Conservation (phyloP, 169 alveolate genomes). For the Plasmodium blacklocki region DNA sequence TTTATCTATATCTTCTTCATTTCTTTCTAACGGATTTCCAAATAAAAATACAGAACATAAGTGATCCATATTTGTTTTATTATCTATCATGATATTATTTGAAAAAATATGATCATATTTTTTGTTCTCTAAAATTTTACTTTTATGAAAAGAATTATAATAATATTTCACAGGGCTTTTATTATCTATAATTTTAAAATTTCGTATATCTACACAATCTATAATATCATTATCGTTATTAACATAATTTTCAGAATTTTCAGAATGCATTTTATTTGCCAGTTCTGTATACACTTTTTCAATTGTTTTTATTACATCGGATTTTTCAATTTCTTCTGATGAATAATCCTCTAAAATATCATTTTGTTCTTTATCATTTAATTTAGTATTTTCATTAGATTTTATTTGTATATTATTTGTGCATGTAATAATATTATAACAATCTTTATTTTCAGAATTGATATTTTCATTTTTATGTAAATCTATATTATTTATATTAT, state of each 20-base stretch:
- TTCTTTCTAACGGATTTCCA: constrained; percentile 77
- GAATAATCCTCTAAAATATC: constrained; percentile 1
- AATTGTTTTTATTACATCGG: constrained; percentile 46
- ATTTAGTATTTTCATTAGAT: constrained; percentile 8
- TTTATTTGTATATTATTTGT: constrained; percentile 7
- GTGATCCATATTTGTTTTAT: constrained; percentile 71
- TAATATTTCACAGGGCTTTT: constrained; percentile 60
- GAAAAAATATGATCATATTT: constrained; percentile 70
- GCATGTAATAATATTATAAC: neutral
- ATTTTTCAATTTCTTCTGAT: constrained; percentile 48
- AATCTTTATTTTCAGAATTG: constrained; percentile 11
- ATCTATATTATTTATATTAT: neutral
- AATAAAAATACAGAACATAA: constrained; percentile 61
- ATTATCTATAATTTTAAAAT: constrained; percentile 69
- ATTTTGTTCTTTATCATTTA: constrained; percentile 16
- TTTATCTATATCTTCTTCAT: constrained; percentile 40
- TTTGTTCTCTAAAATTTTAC: constrained; percentile 54
- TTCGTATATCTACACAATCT: constrained; percentile 60
- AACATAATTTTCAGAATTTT: constrained; percentile 32
- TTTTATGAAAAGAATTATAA: constrained; percentile 50
- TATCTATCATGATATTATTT: constrained; percentile 45
- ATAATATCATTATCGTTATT: constrained; percentile 43
- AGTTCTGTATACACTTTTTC: constrained; percentile 46
- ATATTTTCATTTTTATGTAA: constrained; percentile 2
- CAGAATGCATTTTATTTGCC: constrained; percentile 64